These are phyloP conservation scores for Chalara sp. DNA, from an alignment of 2,329 filamentous ascomycete species.

Conservation along the genomic window DNA sequence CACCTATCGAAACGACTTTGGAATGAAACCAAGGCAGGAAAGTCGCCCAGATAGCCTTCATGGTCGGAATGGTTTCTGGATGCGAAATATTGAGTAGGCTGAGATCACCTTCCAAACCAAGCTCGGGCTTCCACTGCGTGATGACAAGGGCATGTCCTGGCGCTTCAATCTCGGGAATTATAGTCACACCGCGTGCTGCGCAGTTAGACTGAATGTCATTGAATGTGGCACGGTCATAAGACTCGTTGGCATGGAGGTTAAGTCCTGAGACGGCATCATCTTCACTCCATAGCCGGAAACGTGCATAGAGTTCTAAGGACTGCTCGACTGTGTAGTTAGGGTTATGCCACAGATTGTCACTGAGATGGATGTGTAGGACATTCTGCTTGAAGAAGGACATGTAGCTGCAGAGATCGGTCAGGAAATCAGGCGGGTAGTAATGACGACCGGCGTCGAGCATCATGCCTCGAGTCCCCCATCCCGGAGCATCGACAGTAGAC, in stretches of 20 bases:
- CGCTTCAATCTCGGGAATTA: slow-evolving; percentile 54
- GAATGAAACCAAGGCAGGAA: slow-evolving; percentile 50
- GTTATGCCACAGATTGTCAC: slow-evolving; percentile 48
- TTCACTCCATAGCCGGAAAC: slow-evolving; percentile 48
- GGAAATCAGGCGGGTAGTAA: slow-evolving; percentile 47
- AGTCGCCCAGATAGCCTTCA: slow-evolving; percentile 45
- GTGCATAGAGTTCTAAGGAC: slow-evolving; percentile 43
- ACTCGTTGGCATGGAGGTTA: slow-evolving; percentile 45
- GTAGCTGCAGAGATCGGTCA: slow-evolving; percentile 52
- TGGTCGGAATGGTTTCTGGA: slow-evolving; percentile 44
- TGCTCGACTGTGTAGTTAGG: slow-evolving; percentile 36
- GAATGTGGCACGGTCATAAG: slow-evolving; percentile 43
- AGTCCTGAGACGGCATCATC: slow-evolving; percentile 39
- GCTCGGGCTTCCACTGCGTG: slow-evolving; percentile 51
- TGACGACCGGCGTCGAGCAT: slow-evolving; percentile 49
- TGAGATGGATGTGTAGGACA: slow-evolving; percentile 50
- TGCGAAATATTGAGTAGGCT: slow-evolving; percentile 49
- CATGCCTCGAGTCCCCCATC: slow-evolving; percentile 42
- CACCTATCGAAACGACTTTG: slow-evolving; percentile 49
- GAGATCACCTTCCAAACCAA: slow-evolving; percentile 39
- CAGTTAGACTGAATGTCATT: slow-evolving; percentile 45
- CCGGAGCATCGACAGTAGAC: slow-evolving; percentile 39
- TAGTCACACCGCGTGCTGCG: slow-evolving; percentile 46
- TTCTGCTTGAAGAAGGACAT: slow-evolving; percentile 57
- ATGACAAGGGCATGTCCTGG: slow-evolving; percentile 50